Evolutionary conservation across 2,329 filamentous ascomycete species (phyloP).

Genomic region (Dendryphion nanum): DNA sequence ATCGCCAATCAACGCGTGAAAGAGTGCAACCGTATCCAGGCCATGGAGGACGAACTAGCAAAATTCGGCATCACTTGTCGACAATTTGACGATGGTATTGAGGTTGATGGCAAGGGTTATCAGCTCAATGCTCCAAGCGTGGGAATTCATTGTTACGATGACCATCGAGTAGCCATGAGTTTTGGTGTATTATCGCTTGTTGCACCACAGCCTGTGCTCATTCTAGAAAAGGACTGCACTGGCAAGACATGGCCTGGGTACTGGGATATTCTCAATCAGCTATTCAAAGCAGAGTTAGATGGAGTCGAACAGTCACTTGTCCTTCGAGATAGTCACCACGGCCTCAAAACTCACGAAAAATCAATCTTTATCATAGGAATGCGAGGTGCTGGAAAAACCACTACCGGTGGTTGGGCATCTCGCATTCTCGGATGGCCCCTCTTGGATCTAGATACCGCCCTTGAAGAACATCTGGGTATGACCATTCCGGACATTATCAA

Average conservation of each 20-base stretch:
- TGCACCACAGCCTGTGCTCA: slow-evolving; percentile 68
- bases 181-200: slow-evolving; percentile 84
- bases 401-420: slow-evolving; percentile 82
- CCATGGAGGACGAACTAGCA: slow-evolving; percentile 90
- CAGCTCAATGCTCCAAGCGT: slow-evolving; percentile 52
- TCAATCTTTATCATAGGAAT: slow-evolving; percentile 96
- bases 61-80: slow-evolving; percentile 88
- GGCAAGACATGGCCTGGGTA: slow-evolving; percentile 99
- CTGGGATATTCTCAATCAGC: slow-evolving; percentile 85
- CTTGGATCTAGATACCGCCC: slow-evolving; percentile 82
- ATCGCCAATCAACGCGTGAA: slow-evolving; percentile 98
- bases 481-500: slow-evolving; percentile 86
- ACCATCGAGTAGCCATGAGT: slow-evolving; percentile 97
- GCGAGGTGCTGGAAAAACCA: slow-evolving; percentile 96
- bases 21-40: slow-evolving; percentile 93
- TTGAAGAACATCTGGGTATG: slow-evolving; percentile 71
- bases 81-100: slow-evolving; percentile 93
- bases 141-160: slow-evolving; percentile 89
- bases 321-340: slow-evolving; percentile 35
- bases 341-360: slow-evolving; percentile 44
- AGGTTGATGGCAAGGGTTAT: slow-evolving; percentile 60
- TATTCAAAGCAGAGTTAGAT: slow-evolving; percentile 73
- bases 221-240: slow-evolving; percentile 88
- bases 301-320: slow-evolving; percentile 63
- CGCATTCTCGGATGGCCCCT: slow-evolving; percentile 73